A percentile compares a stretch with the other conserved stretches of the same genome.
Evolutionary conservation across 805 yeast species (phyloP).

Genomic region (Saccharomycopsis fodiens): DNA sequence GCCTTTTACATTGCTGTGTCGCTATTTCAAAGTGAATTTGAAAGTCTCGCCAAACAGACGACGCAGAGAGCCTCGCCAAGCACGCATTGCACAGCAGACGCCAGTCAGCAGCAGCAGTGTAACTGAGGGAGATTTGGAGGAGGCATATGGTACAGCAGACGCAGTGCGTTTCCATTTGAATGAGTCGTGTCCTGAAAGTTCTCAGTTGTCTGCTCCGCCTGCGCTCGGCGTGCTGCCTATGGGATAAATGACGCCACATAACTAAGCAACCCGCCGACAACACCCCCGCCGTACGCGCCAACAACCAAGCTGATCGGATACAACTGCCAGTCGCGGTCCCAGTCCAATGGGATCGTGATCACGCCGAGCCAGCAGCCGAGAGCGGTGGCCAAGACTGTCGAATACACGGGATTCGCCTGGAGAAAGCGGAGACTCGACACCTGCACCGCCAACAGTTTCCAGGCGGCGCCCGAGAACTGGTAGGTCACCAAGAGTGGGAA

Average conservation of each 20-base stretch:
- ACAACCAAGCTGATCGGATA: conserved; percentile 88
- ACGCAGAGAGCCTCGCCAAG: too few relatives aligned
- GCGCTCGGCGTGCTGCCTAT: neutral
- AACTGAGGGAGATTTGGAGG: too few relatives aligned
- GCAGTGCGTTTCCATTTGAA: too few relatives aligned
- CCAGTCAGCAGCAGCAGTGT: too few relatives aligned
- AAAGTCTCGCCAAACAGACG: too few relatives aligned
- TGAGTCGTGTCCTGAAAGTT: too few relatives aligned
- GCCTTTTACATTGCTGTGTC: too few relatives aligned
- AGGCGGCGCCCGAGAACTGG: conserved; percentile 41
- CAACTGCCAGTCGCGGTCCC: conserved; percentile 96
- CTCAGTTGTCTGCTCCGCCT: too few relatives aligned
- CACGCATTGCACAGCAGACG: too few relatives aligned
- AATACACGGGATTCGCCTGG: conserved; percentile 10
- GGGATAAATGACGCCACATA: neutral
- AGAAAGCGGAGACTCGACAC: conserved; percentile 10
- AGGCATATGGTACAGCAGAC: too few relatives aligned
- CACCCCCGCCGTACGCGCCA: conserved; percentile 73
- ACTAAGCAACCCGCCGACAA: conserved; percentile 37
- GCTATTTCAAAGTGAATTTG: too few relatives aligned
- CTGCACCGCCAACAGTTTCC: conserved; percentile 26
- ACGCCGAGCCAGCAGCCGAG: conserved; percentile 92
- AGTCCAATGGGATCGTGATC: conserved; percentile 87
- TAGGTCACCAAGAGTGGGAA: conserved; percentile 57
- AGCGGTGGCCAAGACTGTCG: conserved; percentile 24